Conservation (phyloP, 129 eudicot species). For the Flaveria bidentis region DNA sequence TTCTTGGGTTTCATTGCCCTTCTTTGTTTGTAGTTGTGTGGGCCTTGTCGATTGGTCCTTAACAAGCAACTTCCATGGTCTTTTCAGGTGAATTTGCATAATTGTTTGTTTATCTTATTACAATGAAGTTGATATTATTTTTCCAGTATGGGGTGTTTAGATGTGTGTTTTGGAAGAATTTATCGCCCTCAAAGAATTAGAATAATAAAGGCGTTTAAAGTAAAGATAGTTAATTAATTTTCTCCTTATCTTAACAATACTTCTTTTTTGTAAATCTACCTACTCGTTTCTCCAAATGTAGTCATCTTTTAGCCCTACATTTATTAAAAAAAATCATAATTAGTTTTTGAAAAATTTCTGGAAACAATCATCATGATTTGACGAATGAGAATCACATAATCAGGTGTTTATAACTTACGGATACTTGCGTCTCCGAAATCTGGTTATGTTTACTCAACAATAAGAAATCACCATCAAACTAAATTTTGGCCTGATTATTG, state of each 20-base stretch:
- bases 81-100: slow-evolving; percentile 42
- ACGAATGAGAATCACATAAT: not conserved
- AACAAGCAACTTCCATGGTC: slow-evolving; percentile 58
- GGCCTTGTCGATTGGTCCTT: slow-evolving; percentile 66
- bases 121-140: slow-evolving; percentile 9
- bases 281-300: not conserved
- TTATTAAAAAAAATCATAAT: not conserved
- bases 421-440: not conserved
- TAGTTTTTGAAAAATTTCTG: not conserved
- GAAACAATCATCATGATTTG: not conserved
- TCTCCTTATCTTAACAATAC: slow-evolving; percentile 2
- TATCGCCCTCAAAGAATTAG: not conserved
- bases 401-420: not conserved
- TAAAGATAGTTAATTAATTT: slow-evolving; percentile 5
- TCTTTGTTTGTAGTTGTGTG: slow-evolving; percentile 60
- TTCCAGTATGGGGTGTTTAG: slow-evolving; percentile 17
- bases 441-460: not conserved
- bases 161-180: slow-evolving; percentile 14
- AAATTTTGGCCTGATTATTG: not conserved
- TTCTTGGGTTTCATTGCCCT: slow-evolving; percentile 58
- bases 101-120: slow-evolving; percentile 4
- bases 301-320: not conserved
- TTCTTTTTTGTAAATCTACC: not conserved
- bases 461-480: not conserved
- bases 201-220: not conserved